Conservation (phyloP, 2,329 filamentous ascomycete species). For the Cryphonectria carpinicola region DNA sequence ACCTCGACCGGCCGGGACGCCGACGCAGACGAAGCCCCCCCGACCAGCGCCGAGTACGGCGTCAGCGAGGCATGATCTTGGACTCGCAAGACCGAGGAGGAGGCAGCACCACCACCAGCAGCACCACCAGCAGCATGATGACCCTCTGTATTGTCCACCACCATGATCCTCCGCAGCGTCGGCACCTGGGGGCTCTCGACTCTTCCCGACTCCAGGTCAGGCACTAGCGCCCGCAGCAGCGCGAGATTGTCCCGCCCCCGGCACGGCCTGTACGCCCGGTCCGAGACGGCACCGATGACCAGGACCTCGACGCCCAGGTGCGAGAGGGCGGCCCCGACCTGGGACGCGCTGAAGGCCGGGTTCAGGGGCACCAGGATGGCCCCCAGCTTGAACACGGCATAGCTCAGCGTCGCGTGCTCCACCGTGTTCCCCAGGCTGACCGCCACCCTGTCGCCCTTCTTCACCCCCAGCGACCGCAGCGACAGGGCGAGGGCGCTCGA, state of each 20-base stretch:
- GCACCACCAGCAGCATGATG: slow-evolving; percentile 38
- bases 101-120: too few relatives aligned
- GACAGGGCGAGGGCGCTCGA: slow-evolving; percentile 79
- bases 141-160: slow-evolving; percentile 74
- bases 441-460: slow-evolving; percentile 82
- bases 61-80: slow-evolving; percentile 48
- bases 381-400: slow-evolving; percentile 93
- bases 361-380: slow-evolving; percentile 93
- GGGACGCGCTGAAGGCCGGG: slow-evolving; percentile 79
- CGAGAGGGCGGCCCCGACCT: slow-evolving; percentile 76
- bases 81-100: slow-evolving; percentile 46
- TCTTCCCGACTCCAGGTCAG: slow-evolving; percentile 42
- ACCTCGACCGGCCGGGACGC: slow-evolving; percentile 37
- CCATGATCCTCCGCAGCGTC: slow-evolving; percentile 69
- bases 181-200: slow-evolving; percentile 60
- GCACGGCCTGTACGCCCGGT: slow-evolving; percentile 69
- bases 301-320: slow-evolving; percentile 76
- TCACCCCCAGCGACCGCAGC: slow-evolving; percentile 70
- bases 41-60: slow-evolving; percentile 46
- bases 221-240: slow-evolving; percentile 51
- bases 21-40: slow-evolving; percentile 8
- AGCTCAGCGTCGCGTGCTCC: slow-evolving; percentile 83
- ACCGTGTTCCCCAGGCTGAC: slow-evolving; percentile 84
- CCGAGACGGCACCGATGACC: slow-evolving; percentile 85
- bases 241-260: slow-evolving; percentile 57